phyloP scores from a whole-genome alignment of 179 eudicot species.

The Beta corolliflora region DNA sequence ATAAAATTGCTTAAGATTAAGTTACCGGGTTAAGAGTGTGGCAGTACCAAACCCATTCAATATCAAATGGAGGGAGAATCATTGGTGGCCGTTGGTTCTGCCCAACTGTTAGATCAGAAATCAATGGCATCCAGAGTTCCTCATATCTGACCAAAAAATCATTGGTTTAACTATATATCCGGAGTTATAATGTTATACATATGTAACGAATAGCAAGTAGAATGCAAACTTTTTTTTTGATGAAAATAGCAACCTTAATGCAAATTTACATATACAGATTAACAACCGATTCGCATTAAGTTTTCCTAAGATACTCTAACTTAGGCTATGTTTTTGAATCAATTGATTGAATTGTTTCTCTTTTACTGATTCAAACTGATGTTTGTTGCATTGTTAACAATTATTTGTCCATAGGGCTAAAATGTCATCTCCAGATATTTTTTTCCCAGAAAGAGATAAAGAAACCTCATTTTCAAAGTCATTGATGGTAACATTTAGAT shows the following conservation, averaged over 20 bases:
- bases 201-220: background rate
- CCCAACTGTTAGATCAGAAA: constrained; percentile 61
- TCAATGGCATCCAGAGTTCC: constrained; percentile 93
- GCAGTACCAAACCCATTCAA: constrained; percentile 97
- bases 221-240: too few species aligned
- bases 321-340: background rate
- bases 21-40: constrained; percentile 86
- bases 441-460: background rate
- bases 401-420: too few species aligned
- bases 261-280: background rate
- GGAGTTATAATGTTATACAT: background rate
- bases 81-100: constrained; percentile 52
- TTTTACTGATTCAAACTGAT: background rate
- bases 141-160: constrained; percentile 54
- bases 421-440: too few species aligned
- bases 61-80: constrained; percentile 84
- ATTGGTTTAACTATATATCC: background rate
- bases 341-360: background rate
- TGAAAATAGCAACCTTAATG: too few species aligned
- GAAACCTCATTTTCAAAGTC: background rate
- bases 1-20: background rate
- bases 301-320: background rate
- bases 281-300: background rate
- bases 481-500: background rate
- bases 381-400: too few species aligned